These are phyloP conservation scores for Crithidia mellificae DNA, from an alignment of 208 protist species.

Conservation along the genomic window DNA sequence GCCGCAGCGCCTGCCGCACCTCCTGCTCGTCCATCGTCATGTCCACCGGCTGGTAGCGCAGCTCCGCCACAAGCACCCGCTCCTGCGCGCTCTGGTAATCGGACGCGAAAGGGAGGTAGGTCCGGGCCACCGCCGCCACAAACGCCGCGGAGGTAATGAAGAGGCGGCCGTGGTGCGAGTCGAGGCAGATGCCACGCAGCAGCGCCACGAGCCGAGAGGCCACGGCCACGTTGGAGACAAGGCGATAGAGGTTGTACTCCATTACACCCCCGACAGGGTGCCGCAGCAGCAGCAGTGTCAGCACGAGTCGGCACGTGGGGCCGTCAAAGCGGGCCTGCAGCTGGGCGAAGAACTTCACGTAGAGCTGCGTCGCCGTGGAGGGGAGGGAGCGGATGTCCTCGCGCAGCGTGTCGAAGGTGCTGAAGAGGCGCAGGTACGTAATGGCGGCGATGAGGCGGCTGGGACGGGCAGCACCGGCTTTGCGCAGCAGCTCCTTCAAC, in stretches of 20 bases:
- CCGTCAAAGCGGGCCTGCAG: slow-evolving; percentile 61
- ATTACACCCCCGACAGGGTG: slow-evolving; percentile 66
- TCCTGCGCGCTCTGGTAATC: slow-evolving; percentile 53
- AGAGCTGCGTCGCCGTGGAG: slow-evolving; percentile 49
- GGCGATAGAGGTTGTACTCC: slow-evolving; percentile 81
- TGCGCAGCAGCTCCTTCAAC: slow-evolving; percentile 69
- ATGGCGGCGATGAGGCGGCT: slow-evolving; percentile 75
- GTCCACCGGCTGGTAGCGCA: slow-evolving; percentile 56
- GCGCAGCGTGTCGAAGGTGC: slow-evolving; percentile 75
- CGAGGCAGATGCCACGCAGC: slow-evolving; percentile 68
- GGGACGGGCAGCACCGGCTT: slow-evolving; percentile 57
- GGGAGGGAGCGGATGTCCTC: slow-evolving; percentile 74
- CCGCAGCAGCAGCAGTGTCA: slow-evolving; percentile 66
- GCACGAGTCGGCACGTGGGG: slow-evolving; percentile 50
- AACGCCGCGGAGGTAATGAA: slow-evolving; percentile 56
- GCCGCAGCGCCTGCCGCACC: slow-evolving; percentile 37
- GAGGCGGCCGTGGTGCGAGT: slow-evolving; percentile 40
- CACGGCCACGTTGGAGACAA: slow-evolving; percentile 70
- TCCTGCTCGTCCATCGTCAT: slow-evolving; percentile 25
- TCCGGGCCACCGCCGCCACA: slow-evolving; percentile 47
- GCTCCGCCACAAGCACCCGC: slow-evolving; percentile 60
- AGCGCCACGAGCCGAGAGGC: slow-evolving; percentile 75
- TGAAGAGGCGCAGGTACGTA: slow-evolving; percentile 82
- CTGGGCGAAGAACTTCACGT: slow-evolving; percentile 48
- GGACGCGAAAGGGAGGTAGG: slow-evolving; percentile 47